Base-by-base conservation (phyloP, 2,329 filamentous ascomycete genomes). In the Trichoderma cornu-damae region DNA sequence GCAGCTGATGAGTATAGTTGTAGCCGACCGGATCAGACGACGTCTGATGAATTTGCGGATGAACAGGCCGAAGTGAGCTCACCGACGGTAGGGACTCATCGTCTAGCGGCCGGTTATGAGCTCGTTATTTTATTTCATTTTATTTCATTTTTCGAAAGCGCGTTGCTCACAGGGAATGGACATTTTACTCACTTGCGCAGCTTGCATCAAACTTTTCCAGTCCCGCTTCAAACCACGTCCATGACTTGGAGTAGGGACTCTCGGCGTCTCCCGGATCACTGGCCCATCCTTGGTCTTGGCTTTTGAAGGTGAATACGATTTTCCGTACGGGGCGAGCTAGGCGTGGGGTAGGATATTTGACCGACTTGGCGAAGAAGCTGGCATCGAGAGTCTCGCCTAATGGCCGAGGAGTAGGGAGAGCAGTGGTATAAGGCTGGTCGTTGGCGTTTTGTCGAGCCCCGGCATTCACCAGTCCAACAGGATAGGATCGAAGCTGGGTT, bases 191-290 rank as follows among this genome's bases (percentile, higher is more conserved):
- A 59, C 57, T 18, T 16, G 28, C 59, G 11, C 63, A 62, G 14
- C 63, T 63, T 18, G 71, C 71, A 43, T 79, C 78, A 47, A 82
- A 79, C 3, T 75, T 75, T 67, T 87, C 84, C 14, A 84, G 66
- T 0, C 84, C 84, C 14, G 77, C 81, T 56, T 86, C 83, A 59
- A 86, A 85, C 84, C 84, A 87, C 0, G 83, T 83, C 69, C 71
- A 84, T 0, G 83, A 81, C 77, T 85, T 1, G 74, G 52, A 55
- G n/a, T 47, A 55, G 3, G 52, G 32, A 4, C 37, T 18, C 2
- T 55, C 7, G 14, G 30, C 40, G 4, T 55, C 52, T 18, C 24
- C 32, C 1, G 52, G 32, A 26, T 34, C 38, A 68, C 61, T 73
- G 30, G 76, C 75, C 76, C 77, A 84, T 3, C 84, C 84, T 62